These are phyloP conservation scores for Pseudocercospora macadamiae DNA, from an alignment of 2,329 filamentous ascomycete species.

Conservation along the genomic window DNA sequence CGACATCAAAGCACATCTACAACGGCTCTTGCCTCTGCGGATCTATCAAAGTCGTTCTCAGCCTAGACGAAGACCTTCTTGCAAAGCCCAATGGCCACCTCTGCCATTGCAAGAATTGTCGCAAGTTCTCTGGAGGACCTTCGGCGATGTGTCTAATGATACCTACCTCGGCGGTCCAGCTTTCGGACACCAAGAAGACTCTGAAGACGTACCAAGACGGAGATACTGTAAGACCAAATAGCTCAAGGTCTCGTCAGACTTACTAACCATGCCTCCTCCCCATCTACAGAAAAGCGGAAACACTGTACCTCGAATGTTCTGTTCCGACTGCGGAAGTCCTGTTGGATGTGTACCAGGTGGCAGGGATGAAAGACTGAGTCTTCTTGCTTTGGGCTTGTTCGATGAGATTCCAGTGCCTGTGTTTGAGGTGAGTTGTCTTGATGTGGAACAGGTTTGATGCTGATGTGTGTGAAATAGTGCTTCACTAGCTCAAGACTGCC, in stretches of 20 bases:
- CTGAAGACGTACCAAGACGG: constrained; percentile 23
- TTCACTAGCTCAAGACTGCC: not conserved
- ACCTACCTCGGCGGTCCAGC: constrained; percentile 14
- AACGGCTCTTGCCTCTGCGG: constrained; percentile 27
- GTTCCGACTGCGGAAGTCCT: constrained; percentile 23
- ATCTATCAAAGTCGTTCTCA: constrained; percentile 37
- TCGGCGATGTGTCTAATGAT: constrained; percentile 16
- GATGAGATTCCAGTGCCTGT: constrained; percentile 21
- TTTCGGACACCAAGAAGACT: constrained; percentile 18
- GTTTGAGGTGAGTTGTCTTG: constrained; percentile 14
- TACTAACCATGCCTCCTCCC: no score
- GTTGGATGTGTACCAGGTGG: constrained; percentile 12
- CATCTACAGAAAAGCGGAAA: constrained; percentile 22
- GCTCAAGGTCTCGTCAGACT: no score
- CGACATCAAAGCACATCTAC: not conserved
- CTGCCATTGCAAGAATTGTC: constrained; percentile 53
- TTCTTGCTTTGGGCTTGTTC: constrained; percentile 24
- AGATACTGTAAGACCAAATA: no score
- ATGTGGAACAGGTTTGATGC: not conserved
- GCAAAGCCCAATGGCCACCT: constrained; percentile 45
- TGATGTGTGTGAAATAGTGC: not conserved
- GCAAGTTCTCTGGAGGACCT: constrained; percentile 40
- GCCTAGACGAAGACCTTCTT: constrained; percentile 45
- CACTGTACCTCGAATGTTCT: constrained; percentile 22
- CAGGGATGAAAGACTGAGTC: constrained; percentile 7